Base-by-base conservation (phyloP, 2,329 filamentous ascomycete genomes). In the Colletotrichum phormii region DNA sequence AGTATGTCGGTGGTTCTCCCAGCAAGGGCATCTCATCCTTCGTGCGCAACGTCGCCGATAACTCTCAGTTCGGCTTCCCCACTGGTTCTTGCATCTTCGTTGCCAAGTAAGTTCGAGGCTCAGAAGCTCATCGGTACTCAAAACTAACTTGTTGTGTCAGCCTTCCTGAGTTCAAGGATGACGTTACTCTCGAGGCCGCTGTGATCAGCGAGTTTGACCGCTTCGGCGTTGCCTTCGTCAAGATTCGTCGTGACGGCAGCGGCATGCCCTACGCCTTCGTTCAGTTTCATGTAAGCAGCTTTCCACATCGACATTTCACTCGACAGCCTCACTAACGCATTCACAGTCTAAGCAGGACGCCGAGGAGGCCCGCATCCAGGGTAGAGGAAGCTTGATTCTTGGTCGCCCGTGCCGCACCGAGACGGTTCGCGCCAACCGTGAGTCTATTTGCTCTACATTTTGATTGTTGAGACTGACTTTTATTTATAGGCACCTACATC, bases 201-300 rank as follows among this genome's bases (percentile, higher is more conserved):
- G 85, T 92, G 4, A 88, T 85, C 4, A 81, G 84, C 7, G 80
- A 83, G 22, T 92, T 93, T 78, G 81, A 83, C 22, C 78, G 82
- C 18, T 92, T 84, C 75, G 91, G 91, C 6, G 84, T 82, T 0
- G 88, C 90, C 29, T 92, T 86, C 74, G 87, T 91, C 74, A 92
- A 92, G 82, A 90, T 93, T 71, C 88, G 89, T 49, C 88, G 90
- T 22, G 90, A 92, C 75, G 80, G 80, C 15, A 84, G 88, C 51
- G 57, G 64, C 18, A 91, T 92, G 88, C 91, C 91, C 0, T 91
- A 90, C 77, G 90, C 90, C 0, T 92, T 92, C 75, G 87, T 86
- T 26, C 91, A 92, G 76, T 93, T 85, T 76, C 91, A 88, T 2
- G 90, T 91, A 78, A 83, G 87, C 81, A 31, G 13, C 33, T 61